Conservation (phyloP, 2,329 filamentous ascomycete species). For the Aspergillus pseudotamarii region DNA sequence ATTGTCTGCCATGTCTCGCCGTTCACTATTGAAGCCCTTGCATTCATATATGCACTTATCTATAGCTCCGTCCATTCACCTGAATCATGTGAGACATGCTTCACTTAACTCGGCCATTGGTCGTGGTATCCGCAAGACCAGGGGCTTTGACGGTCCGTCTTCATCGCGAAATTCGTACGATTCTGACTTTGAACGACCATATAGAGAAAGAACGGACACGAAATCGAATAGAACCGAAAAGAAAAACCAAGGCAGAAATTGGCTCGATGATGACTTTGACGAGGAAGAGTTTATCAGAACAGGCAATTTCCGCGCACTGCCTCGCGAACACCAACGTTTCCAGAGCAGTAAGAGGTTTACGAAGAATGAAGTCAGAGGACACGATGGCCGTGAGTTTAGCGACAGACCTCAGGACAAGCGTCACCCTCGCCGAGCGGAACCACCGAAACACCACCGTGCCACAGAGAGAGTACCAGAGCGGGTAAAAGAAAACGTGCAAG, state of each 20-base stretch:
- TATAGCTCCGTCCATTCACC: conserved; percentile 9
- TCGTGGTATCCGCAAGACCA: conserved; percentile 61
- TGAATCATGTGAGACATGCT: conserved; percentile 45
- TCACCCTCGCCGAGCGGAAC: conserved; percentile 4
- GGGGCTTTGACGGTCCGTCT: conserved; percentile 5
- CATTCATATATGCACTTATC: conserved; percentile 20
- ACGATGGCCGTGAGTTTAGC: neutral
- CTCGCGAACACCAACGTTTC: conserved; percentile 24
- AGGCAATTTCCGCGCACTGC: conserved; percentile 32
- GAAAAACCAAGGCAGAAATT: neutral
- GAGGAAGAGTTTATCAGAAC: conserved; percentile 35
- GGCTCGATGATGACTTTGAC: conserved; percentile 23
- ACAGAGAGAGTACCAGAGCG: conserved; percentile 34
- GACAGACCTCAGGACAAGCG: neutral
- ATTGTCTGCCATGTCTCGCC: conserved; percentile 12
- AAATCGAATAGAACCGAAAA: neutral
- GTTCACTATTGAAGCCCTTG: conserved; percentile 9
- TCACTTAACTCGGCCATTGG: conserved; percentile 71
- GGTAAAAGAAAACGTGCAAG: conserved; percentile 37
- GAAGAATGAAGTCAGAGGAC: neutral
- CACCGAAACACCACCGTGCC: conserved; percentile 18
- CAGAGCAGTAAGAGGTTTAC: neutral
- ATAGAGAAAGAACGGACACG: neutral
- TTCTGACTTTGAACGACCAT: neutral
- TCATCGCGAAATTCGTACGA: neutral